phyloP scores from a whole-genome alignment of 202 grass and related monocot species.

The Bolboschoenoplectus hybrid region DNA sequence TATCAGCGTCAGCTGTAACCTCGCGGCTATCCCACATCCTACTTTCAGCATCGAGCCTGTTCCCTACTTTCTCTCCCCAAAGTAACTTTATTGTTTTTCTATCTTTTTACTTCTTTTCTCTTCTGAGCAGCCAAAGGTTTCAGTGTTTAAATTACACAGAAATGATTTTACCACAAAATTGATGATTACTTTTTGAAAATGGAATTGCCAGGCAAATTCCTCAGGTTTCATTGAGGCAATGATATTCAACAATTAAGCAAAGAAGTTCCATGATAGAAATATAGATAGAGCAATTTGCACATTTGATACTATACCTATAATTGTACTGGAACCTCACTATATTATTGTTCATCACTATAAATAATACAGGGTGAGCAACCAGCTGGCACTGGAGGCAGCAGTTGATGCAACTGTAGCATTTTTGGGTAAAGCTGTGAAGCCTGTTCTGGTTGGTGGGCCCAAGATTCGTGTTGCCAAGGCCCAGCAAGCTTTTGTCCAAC shows the following conservation, averaged over 20 bases:
- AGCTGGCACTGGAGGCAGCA: constrained; percentile 63
- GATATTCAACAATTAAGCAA: neutral
- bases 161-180: constrained; percentile 11
- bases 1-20: constrained; percentile 91
- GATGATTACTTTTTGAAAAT: neutral
- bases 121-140: neutral
- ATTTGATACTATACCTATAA: neutral
- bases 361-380: constrained; percentile 63
- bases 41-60: constrained; percentile 73
- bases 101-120: neutral
- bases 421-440: constrained; percentile 83
- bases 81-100: constrained; percentile 45
- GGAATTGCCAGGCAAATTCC: neutral
- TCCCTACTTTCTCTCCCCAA: constrained; percentile 83
- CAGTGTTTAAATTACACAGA: neutral
- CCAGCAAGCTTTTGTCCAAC: constrained; percentile 58
- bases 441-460: constrained; percentile 74
- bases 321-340: neutral
- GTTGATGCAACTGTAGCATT: constrained; percentile 61
- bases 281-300: neutral
- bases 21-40: constrained; percentile 67
- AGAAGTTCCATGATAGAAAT: neutral
- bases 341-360: constrained; percentile 3
- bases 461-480: constrained; percentile 82
- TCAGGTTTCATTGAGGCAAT: neutral